Conservation (phyloP, 768 basidiomycete genomes). For the Suillus occidentalis region DNA sequence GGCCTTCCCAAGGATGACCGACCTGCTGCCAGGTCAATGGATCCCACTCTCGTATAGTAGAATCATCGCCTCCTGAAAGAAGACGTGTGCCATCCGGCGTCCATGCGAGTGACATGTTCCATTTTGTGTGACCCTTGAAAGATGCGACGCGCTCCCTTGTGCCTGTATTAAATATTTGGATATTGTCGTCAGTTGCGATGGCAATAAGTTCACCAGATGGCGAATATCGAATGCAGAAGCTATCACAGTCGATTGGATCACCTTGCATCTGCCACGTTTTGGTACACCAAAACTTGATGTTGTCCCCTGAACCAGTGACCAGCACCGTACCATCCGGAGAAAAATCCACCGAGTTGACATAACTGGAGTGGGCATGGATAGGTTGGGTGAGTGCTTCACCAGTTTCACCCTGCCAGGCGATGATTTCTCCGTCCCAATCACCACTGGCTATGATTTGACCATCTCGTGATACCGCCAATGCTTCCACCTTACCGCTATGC, state of each 20-base stretch:
- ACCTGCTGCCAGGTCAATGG: no score
- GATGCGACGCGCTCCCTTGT: neutral
- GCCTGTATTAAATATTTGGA: neutral
- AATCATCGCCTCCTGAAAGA: no score
- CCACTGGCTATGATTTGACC: neutral
- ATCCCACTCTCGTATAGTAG: no score
- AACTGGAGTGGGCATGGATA: neutral
- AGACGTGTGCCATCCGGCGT: no score
- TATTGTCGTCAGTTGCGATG: neutral
- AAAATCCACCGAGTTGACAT: neutral
- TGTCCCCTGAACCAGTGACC: neutral
- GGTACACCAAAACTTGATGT: neutral
- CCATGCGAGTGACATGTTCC: neutral
- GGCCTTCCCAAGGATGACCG: no score
- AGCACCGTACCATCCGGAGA: neutral
- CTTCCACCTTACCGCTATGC: accelerated
- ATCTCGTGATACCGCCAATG: neutral
- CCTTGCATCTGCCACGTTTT: neutral
- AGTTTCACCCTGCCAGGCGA: neutral
- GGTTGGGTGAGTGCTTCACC: neutral
- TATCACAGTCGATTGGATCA: neutral
- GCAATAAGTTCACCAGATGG: neutral
- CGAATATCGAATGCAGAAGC: neutral
- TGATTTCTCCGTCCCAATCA: accelerated
- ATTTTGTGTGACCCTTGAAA: neutral